A percentile compares a stretch with the other conserved stretches of the same genome.
Evolutionary conservation across 2,329 filamentous ascomycete genomes (phyloP).

Genomic region (Mariannaea sp.): DNA sequence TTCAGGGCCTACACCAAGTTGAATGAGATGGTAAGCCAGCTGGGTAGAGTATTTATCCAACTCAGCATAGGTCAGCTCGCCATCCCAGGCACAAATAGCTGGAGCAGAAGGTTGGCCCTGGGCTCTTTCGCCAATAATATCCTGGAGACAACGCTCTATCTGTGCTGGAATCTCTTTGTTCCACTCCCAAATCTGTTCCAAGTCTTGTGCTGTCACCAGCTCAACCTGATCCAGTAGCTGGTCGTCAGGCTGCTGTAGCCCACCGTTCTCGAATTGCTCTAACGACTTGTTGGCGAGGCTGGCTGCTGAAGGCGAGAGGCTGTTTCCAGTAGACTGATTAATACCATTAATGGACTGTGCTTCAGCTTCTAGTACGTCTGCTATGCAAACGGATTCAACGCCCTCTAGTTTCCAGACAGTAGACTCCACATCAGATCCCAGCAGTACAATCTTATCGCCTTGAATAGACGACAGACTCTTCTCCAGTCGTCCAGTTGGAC

Average conservation of each 20-base stretch:
- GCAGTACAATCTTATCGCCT: conserved; percentile 2
- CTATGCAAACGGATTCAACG: neutral
- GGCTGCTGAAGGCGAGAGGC: neutral
- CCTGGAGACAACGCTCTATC: no score
- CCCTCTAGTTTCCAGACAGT: neutral
- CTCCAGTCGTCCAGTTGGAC: conserved; percentile 21
- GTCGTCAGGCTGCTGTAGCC: no score
- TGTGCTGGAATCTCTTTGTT: no score
- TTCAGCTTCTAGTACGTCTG: no score
- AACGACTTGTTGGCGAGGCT: conserved; percentile 7
- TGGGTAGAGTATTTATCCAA: conserved; percentile 45
- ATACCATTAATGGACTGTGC: neutral
- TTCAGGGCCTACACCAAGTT: conserved; percentile 36
- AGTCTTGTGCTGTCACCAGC: no score
- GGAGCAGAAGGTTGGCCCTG: conserved; percentile 14
- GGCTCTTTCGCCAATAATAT: neutral
- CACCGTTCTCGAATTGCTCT: no score
- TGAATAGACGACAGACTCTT: conserved; percentile 20
- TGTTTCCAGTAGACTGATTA: no score
- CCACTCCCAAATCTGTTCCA: no score
- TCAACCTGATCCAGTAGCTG: no score
- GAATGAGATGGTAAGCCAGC: conserved; percentile 44
- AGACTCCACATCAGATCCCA: neutral
- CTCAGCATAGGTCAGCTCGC: conserved; percentile 40
- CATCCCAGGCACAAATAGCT: conserved; percentile 26